Evolutionary conservation across 2,329 filamentous ascomycete genomes (phyloP), one percentile per base, ranked within the genome.

Genomic region (Thelonectria discophora): DNA sequence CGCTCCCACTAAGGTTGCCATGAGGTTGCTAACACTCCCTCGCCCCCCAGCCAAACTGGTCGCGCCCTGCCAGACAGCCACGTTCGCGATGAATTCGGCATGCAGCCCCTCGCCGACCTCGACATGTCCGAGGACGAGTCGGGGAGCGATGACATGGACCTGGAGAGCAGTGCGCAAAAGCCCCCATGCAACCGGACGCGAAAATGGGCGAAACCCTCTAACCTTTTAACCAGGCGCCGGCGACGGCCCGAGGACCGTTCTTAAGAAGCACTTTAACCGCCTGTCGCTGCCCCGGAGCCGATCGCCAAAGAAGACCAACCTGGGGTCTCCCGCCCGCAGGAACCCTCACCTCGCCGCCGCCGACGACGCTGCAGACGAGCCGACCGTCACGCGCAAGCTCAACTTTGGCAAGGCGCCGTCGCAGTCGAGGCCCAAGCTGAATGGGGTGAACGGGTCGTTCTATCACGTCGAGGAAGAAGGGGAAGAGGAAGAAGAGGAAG

Each of bases 71-170:
- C 88, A 71, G 92, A 97, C 72, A 88, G 83, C 57, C 92, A 92
- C 54, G 82, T 89, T 63, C 90, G 93, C 79, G 94, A 98, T 78
- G 93, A 96, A 75, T 84, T 97, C 83, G 95, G 94, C 76, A 88
- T 99, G 81, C 93, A 97, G 75, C 90, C 92, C 37, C 85, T 97
- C 60, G 91, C 94, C 37, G 87, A 88, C 68, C 87, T 98, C 67
- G 97, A 97, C 77, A 97, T 94, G 9, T 97, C 94, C 18, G 93
- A 94, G 5, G 61, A 65, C 46, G 70, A 70, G 10, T 67, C 68
- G 72, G 80, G 65, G 71, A 83, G 67, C 73, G 75, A 82, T 67
- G 82, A 84, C 43, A 86, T 86, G 83, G 82, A 84, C 21, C 80
- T 86, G 58, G 83, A 77, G 55, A 77, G 79, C 42, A 84, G 78